Conservation (phyloP, 441 rosid species). For the Brassica hybrid region DNA sequence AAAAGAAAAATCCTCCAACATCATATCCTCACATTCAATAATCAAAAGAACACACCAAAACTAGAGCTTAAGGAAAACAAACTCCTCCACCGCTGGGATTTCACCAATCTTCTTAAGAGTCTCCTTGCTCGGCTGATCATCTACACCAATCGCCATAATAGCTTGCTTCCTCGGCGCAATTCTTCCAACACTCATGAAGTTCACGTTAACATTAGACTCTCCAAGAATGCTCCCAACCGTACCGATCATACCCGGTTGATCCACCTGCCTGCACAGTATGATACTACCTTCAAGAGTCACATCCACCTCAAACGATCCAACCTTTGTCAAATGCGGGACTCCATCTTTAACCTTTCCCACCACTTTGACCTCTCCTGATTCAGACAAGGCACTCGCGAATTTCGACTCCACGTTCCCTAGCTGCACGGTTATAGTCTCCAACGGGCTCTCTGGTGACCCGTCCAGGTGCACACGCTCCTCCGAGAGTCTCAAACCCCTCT, state of each 20-base stretch:
- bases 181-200: constrained; percentile 96
- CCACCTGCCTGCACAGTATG: constrained; percentile 89
- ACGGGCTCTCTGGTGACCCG: constrained; percentile 80
- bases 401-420: constrained; percentile 83
- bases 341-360: constrained; percentile 93
- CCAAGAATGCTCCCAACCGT: constrained; percentile 83
- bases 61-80: constrained; percentile 86
- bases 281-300: constrained; percentile 94
- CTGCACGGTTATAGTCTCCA: constrained; percentile 75
- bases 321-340: constrained; percentile 74
- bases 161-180: constrained; percentile 88
- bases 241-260: constrained; percentile 98
- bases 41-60: constrained; percentile 17
- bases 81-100: constrained; percentile 78
- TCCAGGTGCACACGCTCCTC: constrained; percentile 77
- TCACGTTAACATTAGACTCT: constrained; percentile 79
- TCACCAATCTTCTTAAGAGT: constrained; percentile 74
- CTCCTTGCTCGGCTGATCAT: constrained; percentile 71
- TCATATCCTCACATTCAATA: constrained; percentile 12
- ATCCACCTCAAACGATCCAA: constrained; percentile 90
- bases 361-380: constrained; percentile 68
- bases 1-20: not conserved
- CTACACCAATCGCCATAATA: constrained; percentile 96
- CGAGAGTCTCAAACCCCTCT: constrained; percentile 79
- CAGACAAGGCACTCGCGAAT: constrained; percentile 87